Evolutionary conservation across 345 rosid genomes (phyloP).

Genomic region (Pistacia vera): DNA sequence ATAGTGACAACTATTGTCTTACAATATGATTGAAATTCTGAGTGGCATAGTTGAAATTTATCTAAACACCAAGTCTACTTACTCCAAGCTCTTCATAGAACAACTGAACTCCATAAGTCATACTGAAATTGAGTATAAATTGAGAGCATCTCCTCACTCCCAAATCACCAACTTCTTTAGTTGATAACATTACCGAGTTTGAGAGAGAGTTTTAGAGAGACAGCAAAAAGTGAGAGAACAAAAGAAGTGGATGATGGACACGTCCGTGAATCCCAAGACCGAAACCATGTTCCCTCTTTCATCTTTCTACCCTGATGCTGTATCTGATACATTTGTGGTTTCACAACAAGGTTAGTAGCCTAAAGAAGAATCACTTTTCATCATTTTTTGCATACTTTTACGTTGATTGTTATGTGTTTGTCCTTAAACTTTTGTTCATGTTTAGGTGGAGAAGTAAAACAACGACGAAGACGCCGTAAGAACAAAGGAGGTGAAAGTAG

Average conservation of each 20-base stretch:
- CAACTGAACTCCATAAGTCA: slow-evolving; percentile 14
- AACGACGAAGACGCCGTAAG: slow-evolving; percentile 60
- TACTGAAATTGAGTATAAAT: slow-evolving; percentile 38
- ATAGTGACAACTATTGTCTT: background rate
- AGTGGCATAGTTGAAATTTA: slow-evolving; percentile 31
- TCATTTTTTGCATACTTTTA: background rate
- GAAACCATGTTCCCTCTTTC: slow-evolving; percentile 45
- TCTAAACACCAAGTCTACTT: slow-evolving; percentile 4
- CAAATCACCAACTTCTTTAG: slow-evolving; percentile 36
- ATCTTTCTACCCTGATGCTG: background rate
- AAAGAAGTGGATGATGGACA: background rate
- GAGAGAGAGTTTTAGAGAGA: slow-evolving; percentile 15
- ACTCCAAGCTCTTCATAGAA: background rate
- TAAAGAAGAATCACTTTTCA: background rate
- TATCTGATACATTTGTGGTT: slow-evolving; percentile 29
- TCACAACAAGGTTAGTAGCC: slow-evolving; percentile 59
- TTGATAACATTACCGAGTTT: slow-evolving; percentile 14
- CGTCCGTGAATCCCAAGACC: slow-evolving; percentile 17
- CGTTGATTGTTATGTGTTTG: background rate
- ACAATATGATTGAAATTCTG: background rate
- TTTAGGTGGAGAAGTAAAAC: slow-evolving; percentile 46
- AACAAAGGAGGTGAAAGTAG: slow-evolving; percentile 47
- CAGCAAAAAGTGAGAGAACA: background rate
- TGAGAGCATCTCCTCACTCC: slow-evolving; percentile 14
- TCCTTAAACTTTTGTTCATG: slow-evolving; percentile 9